Evolutionary conservation across 2,329 filamentous ascomycete species (phyloP).

Genomic region (Neoascochyta sp.): DNA sequence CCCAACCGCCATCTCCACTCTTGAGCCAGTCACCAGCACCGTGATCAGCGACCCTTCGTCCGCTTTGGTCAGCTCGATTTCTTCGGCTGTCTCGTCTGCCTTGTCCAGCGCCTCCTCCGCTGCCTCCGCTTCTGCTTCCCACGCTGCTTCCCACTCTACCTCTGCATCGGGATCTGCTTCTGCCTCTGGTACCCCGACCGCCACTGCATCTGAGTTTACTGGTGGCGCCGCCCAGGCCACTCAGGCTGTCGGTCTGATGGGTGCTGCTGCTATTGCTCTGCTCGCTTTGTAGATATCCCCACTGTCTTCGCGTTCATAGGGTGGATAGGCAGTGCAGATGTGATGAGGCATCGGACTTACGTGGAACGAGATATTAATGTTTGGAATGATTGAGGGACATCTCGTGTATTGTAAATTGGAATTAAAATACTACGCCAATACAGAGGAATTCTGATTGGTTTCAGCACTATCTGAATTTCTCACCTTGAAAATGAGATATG

Average conservation of each 20-base stretch:
- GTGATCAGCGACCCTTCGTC: slow-evolving; percentile 5
- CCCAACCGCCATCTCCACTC: slow-evolving; percentile 2
- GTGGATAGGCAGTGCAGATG: too few relatives aligned
- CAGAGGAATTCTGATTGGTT: too few relatives aligned
- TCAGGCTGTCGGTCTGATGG: slow-evolving; percentile 32
- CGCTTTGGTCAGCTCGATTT: slow-evolving; percentile 2
- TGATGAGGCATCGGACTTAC: too few relatives aligned
- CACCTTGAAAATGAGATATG: too few relatives aligned
- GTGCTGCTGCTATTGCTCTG: slow-evolving; percentile 35
- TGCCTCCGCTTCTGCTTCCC: slow-evolving; percentile 2
- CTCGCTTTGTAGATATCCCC: slow-evolving; percentile 33
- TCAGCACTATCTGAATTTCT: too few relatives aligned
- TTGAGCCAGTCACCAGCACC: slow-evolving; percentile 2
- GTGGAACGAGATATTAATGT: too few relatives aligned
- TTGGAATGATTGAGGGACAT: too few relatives aligned
- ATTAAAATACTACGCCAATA: too few relatives aligned
- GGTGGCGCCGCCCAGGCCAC: slow-evolving; percentile 34
- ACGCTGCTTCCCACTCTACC: slow-evolving; percentile 9
- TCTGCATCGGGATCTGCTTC: slow-evolving; percentile 28
- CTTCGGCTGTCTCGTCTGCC: slow-evolving; percentile 6
- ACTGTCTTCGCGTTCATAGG: too few relatives aligned
- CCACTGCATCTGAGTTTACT: slow-evolving; percentile 27
- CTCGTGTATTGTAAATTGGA: too few relatives aligned
- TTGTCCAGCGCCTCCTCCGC: slow-evolving; percentile 5
- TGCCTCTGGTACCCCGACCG: slow-evolving; percentile 7